Percentiles rank a stretch among this genome's conserved stretches.
These are phyloP conservation scores for Leptographium galeiforme DNA, from an alignment of 2,329 filamentous ascomycete genomes.

Conservation along the genomic window DNA sequence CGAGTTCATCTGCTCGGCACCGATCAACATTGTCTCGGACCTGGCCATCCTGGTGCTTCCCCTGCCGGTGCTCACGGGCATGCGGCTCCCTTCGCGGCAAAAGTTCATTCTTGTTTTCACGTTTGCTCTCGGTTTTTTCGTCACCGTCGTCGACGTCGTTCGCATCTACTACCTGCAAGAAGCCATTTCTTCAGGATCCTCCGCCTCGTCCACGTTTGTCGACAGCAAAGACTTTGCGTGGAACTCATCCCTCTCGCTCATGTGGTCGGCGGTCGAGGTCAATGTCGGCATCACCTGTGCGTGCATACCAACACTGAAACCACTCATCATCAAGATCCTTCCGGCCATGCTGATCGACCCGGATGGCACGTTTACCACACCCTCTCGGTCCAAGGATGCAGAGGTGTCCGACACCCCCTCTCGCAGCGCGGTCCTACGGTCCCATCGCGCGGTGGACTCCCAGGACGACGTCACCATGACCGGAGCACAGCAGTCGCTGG, in stretches of 20 bases:
- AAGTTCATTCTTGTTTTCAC: constrained; percentile 79
- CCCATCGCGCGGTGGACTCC: too few species aligned
- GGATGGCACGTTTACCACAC: constrained; percentile 24
- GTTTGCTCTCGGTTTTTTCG: constrained; percentile 77
- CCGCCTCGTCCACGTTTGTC: constrained; percentile 26
- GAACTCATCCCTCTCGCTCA: constrained; percentile 73
- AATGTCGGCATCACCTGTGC: constrained; percentile 83
- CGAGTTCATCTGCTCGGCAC: constrained; percentile 61
- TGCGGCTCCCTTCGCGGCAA: constrained; percentile 72
- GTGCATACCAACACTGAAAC: constrained; percentile 86
- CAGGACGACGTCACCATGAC: too few species aligned
- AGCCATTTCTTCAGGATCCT: constrained; percentile 36
- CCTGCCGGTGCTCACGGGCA: constrained; percentile 74
- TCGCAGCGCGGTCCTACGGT: neutral
- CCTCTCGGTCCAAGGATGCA: constrained; percentile 8
- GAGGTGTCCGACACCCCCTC: constrained; percentile 1
- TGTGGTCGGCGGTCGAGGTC: constrained; percentile 91
- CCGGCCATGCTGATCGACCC: constrained; percentile 42
- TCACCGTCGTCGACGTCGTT: constrained; percentile 76
- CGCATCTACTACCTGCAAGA: constrained; percentile 81
- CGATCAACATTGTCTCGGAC: constrained; percentile 85
- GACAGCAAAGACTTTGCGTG: constrained; percentile 43
- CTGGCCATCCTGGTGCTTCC: constrained; percentile 77
- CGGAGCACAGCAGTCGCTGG: too few species aligned
- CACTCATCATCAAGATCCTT: constrained; percentile 56